Percentiles rank a stretch among this genome's conserved stretches.
Conservation (phyloP, 441 rosid genomes). For the Jatropha podagrica region DNA sequence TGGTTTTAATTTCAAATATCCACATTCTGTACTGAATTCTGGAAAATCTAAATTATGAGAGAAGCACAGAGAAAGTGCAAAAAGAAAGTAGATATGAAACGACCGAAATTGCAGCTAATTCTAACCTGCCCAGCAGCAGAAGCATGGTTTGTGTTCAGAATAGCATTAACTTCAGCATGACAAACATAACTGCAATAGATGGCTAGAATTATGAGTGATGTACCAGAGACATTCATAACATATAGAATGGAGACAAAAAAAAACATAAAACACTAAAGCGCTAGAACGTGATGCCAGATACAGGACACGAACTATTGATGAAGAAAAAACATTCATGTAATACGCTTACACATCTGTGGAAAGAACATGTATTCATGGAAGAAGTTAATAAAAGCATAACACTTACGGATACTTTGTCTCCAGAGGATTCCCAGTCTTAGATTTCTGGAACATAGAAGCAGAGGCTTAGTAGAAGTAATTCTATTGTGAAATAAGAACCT, state of each 20-base stretch:
- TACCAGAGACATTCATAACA: background rate
- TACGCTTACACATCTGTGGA: background rate
- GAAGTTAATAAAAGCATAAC: constrained; percentile 15
- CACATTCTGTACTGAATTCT: background rate
- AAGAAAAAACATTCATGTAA: background rate
- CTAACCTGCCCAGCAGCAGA: constrained; percentile 85
- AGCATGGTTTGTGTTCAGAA: constrained; percentile 91
- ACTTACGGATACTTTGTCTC: constrained; percentile 93
- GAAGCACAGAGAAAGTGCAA: background rate
- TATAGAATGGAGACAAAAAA: background rate
- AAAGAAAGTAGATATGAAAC: background rate
- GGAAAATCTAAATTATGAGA: background rate
- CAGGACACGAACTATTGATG: background rate
- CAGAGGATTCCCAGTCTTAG: constrained; percentile 67
- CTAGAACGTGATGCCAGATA: background rate
- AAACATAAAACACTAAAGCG: too few relatives aligned
- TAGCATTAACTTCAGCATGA: constrained; percentile 98
- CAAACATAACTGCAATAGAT: constrained; percentile 72
- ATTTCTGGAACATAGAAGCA: constrained; percentile 53
- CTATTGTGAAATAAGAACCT: constrained; percentile 6
- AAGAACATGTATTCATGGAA: background rate
- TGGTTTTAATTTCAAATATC: background rate
- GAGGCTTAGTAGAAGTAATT: constrained; percentile 11
- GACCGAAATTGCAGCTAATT: constrained; percentile 8
- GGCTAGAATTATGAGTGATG: constrained; percentile 7